A percentile compares a stretch with the other conserved stretches of the same genome.
Conservation (phyloP, 305 asterid genomes). For the Fraxinus xanthoxyloides region DNA sequence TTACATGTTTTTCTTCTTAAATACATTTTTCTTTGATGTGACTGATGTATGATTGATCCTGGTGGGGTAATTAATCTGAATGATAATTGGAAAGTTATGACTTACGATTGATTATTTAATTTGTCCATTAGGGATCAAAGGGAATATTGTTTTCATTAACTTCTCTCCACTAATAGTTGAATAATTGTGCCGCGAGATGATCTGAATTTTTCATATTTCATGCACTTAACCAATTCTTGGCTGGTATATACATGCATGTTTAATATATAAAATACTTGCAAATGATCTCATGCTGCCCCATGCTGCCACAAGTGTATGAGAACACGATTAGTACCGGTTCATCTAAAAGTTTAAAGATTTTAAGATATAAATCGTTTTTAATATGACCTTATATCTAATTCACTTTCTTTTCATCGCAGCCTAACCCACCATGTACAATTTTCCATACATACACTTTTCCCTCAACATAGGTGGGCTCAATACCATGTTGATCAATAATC, state of each 20-base stretch:
- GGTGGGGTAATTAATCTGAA: neutral
- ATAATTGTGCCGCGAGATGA: conserved; percentile 18
- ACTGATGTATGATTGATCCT: neutral
- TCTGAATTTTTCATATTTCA: neutral
- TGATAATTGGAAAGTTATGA: neutral
- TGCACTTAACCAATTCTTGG: neutral
- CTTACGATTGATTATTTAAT: neutral
- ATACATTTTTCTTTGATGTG: neutral
- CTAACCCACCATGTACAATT: neutral
- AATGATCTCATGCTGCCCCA: neutral
- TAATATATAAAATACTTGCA: neutral
- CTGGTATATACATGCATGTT: neutral
- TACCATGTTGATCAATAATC: neutral
- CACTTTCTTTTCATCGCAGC: neutral
- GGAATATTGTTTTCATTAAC: neutral
- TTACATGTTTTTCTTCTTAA: neutral
- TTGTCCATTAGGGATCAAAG: neutral
- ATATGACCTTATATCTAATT: neutral
- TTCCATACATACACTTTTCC: neutral
- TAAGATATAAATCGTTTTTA: too few species aligned
- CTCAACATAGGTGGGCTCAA: neutral
- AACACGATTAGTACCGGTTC: neutral
- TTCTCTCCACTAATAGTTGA: conserved; percentile 1
- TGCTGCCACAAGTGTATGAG: neutral
- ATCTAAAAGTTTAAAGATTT: neutral